phyloP scores from a whole-genome alignment of 345 rosid genomes.

The Erucastrum elatum region DNA sequence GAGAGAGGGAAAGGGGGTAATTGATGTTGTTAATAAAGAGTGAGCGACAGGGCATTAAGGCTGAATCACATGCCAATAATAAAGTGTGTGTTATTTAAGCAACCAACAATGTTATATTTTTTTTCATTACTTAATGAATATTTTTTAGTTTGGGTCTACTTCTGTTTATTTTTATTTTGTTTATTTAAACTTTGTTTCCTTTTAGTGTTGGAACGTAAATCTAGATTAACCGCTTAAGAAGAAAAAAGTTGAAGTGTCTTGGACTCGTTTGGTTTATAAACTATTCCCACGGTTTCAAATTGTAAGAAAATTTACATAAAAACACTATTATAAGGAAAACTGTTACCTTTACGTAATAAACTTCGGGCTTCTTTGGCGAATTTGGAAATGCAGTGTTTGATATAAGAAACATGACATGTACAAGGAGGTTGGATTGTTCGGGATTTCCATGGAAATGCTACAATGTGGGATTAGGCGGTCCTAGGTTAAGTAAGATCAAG shows the following conservation, averaged over 20 bases:
- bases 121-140: not conserved
- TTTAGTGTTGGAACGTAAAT: not conserved
- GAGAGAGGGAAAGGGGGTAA: not conserved
- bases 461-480: too few species aligned
- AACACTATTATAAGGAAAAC: too few species aligned
- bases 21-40: conserved; percentile 25
- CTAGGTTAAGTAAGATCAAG: too few species aligned
- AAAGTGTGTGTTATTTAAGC: conserved; percentile 26
- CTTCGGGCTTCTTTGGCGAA: too few species aligned
- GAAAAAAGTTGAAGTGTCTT: not conserved
- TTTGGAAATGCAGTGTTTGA: too few species aligned
- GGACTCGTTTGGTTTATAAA: not conserved
- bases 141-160: not conserved
- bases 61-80: conserved; percentile 36
- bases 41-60: conserved; percentile 38
- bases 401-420: too few species aligned
- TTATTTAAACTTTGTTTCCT: too few species aligned
- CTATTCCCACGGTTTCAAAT: not conserved
- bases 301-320: not conserved
- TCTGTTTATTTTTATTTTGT: not conserved
- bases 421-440: too few species aligned
- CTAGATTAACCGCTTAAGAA: not conserved
- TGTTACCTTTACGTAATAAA: not conserved
- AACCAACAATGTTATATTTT: conserved; percentile 18
- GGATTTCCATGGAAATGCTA: too few species aligned